Base-by-base conservation (phyloP, 2,329 filamentous ascomycete species). In the Ophiosphaerella korrae region DNA sequence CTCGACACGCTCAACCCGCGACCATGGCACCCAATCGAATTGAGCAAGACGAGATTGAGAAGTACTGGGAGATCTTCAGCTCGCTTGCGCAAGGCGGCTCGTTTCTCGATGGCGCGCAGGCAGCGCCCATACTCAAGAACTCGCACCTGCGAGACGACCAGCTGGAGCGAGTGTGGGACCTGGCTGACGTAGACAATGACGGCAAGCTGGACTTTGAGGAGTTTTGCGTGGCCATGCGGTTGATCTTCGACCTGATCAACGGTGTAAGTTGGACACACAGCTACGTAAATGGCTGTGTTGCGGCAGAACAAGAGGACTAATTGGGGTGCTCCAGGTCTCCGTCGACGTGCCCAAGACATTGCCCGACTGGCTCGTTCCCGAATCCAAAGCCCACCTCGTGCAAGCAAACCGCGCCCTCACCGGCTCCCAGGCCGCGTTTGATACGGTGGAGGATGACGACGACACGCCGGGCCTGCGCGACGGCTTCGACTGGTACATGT, bases 401-500 rank as follows among this genome's bases (percentile, higher is more conserved):
- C 73, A 75, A 54, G 73, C 74, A 36, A 68, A 52, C 8, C 72
- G 72, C 58, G 74, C 74, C 16, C 80, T 99, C 57, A 88, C 87
- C 12, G 89, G 88, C 55, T 87, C 88, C 61, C 88, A 90, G 61
- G 84, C 89, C 45, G 86, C 89, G 63, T 97, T 97, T 73, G 92
- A 96, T 74, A 83, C 86, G 55, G 85, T 96, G 52, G 88, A 92
- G 47, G 77, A 80, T 51, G 89, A 92, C 63, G 82, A 96, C 53
- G 92, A 96, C 63, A 86, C 87, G 3, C 85, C 86, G 1, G 92
- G 92, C 1, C 80, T 99, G 56, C 96, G 96, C 73, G 92, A 97
- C 75, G 93, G 93, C 11, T 99, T 99, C 74, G 94, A 99, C 74
- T 99, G 94, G 94, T 99, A 99, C 78, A 99, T 99, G 91, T 92